Percentiles rank a stretch among this genome's conserved stretches.
phyloP scores from a whole-genome alignment of 805 yeast genomes.

The Kodamaea hsintzibuensis region DNA sequence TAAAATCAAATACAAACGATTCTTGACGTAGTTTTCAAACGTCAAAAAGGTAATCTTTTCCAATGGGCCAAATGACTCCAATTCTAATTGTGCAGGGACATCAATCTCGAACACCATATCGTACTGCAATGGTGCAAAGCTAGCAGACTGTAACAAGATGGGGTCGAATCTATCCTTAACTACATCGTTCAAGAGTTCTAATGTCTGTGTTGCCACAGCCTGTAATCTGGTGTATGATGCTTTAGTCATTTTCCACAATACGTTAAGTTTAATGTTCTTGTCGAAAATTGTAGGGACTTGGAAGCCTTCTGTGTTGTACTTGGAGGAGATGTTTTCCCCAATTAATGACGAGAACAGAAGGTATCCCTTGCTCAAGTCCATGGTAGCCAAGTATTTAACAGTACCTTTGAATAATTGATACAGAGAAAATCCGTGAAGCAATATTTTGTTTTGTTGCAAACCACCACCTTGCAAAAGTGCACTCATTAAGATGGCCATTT shows the following conservation, averaged over 20 bases:
- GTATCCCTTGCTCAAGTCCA: conserved; percentile 69
- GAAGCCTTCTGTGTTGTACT: conserved; percentile 57
- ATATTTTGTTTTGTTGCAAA: conserved; percentile 66
- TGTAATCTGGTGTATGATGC: conserved; percentile 63
- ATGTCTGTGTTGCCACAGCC: conserved; percentile 67
- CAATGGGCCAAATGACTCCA: conserved; percentile 59
- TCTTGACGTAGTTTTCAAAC: conserved; percentile 62
- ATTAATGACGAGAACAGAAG: conserved; percentile 62
- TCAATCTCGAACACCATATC: conserved; percentile 64
- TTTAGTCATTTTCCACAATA: conserved; percentile 77
- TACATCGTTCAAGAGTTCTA: conserved; percentile 69
- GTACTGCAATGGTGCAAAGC: conserved; percentile 55
- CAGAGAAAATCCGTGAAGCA: conserved; percentile 85
- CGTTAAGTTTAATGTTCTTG: conserved; percentile 71
- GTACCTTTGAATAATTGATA: conserved; percentile 93
- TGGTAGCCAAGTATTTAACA: conserved; percentile 75
- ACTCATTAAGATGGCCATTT: conserved; percentile 79
- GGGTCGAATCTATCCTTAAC: conserved; percentile 81
- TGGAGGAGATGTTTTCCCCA: conserved; percentile 45
- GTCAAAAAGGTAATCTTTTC: conserved; percentile 74
- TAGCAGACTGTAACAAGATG: conserved; percentile 66
- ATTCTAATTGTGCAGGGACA: conserved; percentile 37
- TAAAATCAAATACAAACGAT: conserved; percentile 60
- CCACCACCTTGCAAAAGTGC: conserved; percentile 86
- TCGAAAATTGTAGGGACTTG: conserved; percentile 76